phyloP scores from a whole-genome alignment of 192 early-diverging fungal genomes.

The Linnemannia hyalina region DNA sequence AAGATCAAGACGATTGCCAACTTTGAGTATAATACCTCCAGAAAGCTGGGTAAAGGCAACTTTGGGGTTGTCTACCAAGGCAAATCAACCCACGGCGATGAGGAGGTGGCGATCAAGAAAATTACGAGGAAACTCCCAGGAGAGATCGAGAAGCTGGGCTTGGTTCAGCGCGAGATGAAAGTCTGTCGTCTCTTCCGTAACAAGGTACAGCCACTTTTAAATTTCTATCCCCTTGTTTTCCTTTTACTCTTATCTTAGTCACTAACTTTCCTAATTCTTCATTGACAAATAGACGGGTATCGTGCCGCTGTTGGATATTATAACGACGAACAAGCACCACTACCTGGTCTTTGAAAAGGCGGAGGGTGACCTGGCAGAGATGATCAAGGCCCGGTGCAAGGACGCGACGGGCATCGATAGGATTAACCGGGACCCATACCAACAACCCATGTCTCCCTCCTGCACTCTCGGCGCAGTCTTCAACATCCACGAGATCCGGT shows the following conservation, averaged over 20 bases:
- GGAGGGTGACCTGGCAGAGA: conserved; percentile 45
- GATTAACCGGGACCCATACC: conserved; percentile 1
- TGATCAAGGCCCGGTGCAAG: conserved; percentile 19
- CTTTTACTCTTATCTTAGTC: too few species aligned
- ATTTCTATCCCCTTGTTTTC: too few species aligned
- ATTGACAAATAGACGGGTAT: conserved; percentile 15
- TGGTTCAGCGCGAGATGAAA: conserved; percentile 48
- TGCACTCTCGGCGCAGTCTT: conserved; percentile 29
- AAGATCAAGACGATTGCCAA: conserved; percentile 46
- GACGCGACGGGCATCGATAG: background rate
- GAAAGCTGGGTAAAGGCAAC: conserved; percentile 50
- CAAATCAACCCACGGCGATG: conserved; percentile 21
- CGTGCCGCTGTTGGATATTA: conserved; percentile 44
- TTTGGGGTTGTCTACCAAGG: conserved; percentile 52
- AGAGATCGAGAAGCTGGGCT: conserved; percentile 45
- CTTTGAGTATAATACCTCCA: conserved; percentile 44
- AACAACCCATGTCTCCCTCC: conserved; percentile 30
- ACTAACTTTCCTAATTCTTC: background rate
- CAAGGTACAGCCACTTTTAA: background rate
- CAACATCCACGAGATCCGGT: conserved; percentile 36
- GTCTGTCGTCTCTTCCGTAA: conserved; percentile 32
- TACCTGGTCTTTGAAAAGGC: conserved; percentile 48
- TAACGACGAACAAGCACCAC: conserved; percentile 51
- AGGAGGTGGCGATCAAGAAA: conserved; percentile 45
- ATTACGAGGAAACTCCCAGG: conserved; percentile 42